A percentile compares a stretch with the other conserved stretches of the same genome.
These are phyloP conservation scores for Boletales sp. DNA, from an alignment of 768 basidiomycete genomes.

Conservation along the genomic window DNA sequence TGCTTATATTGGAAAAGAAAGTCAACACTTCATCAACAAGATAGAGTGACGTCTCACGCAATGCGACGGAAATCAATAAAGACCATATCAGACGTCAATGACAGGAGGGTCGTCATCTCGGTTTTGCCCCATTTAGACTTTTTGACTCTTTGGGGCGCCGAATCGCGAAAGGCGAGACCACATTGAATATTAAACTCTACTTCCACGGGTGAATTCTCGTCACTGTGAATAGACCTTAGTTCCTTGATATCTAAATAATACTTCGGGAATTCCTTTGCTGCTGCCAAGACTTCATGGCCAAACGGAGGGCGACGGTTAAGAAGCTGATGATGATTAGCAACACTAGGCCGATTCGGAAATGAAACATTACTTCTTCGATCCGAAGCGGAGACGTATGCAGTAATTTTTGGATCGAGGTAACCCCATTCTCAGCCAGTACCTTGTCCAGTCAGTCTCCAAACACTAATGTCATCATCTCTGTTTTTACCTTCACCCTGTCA, in stretches of 20 bases:
- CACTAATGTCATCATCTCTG: neutral
- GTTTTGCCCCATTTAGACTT: constrained; percentile 41
- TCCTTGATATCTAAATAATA: constrained; percentile 57
- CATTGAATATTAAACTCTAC: constrained; percentile 59
- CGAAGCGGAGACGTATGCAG: constrained; percentile 52
- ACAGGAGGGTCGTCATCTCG: constrained; percentile 70
- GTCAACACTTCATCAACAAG: constrained; percentile 3
- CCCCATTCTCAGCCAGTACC: constrained; percentile 73
- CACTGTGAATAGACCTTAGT: constrained; percentile 36
- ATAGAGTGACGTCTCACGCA: constrained; percentile 43
- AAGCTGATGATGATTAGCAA: constrained; percentile 41
- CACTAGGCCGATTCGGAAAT: neutral
- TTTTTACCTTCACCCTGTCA: constrained; percentile 23
- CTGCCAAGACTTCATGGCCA: constrained; percentile 63
- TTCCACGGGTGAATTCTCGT: constrained; percentile 52
- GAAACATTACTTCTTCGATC: constrained; percentile 56
- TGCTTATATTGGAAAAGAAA: constrained; percentile 40
- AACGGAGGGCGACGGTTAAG: constrained; percentile 74
- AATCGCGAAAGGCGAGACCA: constrained; percentile 37
- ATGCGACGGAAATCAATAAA: constrained; percentile 81
- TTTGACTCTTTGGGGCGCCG: constrained; percentile 37
- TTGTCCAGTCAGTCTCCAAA: constrained; percentile 30
- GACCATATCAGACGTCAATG: constrained; percentile 69
- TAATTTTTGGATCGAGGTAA: constrained; percentile 57
- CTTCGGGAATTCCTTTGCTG: constrained; percentile 60